Evolutionary conservation across 371 early-diverging fungal species (phyloP).

Genomic region (Rhizopus sp.): DNA sequence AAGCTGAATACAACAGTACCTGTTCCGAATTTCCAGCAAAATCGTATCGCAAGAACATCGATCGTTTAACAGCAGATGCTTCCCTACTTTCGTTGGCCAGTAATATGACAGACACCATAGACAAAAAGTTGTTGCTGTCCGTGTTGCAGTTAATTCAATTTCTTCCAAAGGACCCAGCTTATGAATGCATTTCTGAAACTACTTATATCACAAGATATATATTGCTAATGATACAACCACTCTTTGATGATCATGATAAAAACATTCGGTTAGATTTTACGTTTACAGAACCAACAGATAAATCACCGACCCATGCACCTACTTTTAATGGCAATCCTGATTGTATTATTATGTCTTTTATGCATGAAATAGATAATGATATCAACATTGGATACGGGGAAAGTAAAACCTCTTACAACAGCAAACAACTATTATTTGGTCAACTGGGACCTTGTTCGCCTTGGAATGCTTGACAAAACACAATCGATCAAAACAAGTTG

Average conservation of each 20-base stretch:
- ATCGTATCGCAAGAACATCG: conserved; percentile 5
- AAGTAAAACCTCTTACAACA: conserved; percentile 12
- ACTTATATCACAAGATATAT: conserved; percentile 18
- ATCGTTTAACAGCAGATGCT: conserved; percentile 5
- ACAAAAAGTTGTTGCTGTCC: conserved; percentile 12
- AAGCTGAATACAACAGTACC: no score
- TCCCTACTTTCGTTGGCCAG: conserved; percentile 3
- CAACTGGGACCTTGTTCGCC: conserved; percentile 22
- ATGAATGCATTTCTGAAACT: conserved; percentile 12
- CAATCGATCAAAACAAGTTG: conserved; percentile 12
- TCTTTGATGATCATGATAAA: conserved; percentile 14
- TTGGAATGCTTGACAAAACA: conserved; percentile 19
- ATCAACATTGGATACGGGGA: conserved; percentile 17
- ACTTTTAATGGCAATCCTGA: conserved; percentile 12
- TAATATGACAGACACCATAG: conserved; percentile 5
- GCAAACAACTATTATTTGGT: conserved; percentile 18
- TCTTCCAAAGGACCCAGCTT: conserved; percentile 14
- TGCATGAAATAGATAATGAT: conserved; percentile 17
- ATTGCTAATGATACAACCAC: conserved; percentile 12
- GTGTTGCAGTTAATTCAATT: conserved; percentile 14
- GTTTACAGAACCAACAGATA: conserved; percentile 14
- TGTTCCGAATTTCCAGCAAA: conserved; percentile 3
- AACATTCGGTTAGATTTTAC: conserved; percentile 12
- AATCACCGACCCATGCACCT: neutral
- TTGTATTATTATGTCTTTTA: conserved; percentile 13